Evolutionary conservation across 495 filamentous ascomycete species (phyloP), one percentile per base, ranked within the genome.

Genomic region (Platismatia glauca): DNA sequence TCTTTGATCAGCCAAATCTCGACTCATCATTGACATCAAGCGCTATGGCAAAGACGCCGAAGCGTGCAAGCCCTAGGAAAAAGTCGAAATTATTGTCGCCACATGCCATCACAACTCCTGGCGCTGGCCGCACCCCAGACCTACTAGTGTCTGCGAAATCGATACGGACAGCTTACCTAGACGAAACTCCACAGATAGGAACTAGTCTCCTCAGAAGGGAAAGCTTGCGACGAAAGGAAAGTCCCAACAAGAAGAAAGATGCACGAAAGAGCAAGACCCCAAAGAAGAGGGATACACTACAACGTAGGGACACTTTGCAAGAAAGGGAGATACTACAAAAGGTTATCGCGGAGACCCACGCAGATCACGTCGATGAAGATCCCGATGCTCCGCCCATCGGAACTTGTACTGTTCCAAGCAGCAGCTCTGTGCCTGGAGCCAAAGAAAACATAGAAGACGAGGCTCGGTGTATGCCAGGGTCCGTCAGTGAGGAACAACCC

Each of bases 311-410:
- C 48, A 63, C 64, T 29, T 56, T 67, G 41, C 65, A 67, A 55
- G 65, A 67, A 55, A 60, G 65, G 48, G 61, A 67, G 37, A 67
- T 67, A 22, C 43, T 67, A n/a, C 58, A 64, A 38, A 64, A 52
- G 22, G 53, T 67, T 46, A 62, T 61, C 53, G 58, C 62, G 24
- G 65, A 64, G 35, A 37, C 43, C 29, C 41, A 55, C 20, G 39
- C 53, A 24, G n/a, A 52, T 56, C 52, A 62, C 29, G 53, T 34
- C 33, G 46, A 41, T 9, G 57, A 61, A 20, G 43, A 61, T 34
- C 20, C 50, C 18, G 63, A 56, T n/a, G n/a, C 44, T 38, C 39
- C n/a, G 18, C n/a, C 29, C 5, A 52, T 38, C 29, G 53, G 37
- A 24, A 5, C 22, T 53, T 9, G 29, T 3, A 20, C 15, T 53